phyloP scores from a whole-genome alignment of 2,329 filamentous ascomycete species.

The Albophoma yamanashiensis region DNA sequence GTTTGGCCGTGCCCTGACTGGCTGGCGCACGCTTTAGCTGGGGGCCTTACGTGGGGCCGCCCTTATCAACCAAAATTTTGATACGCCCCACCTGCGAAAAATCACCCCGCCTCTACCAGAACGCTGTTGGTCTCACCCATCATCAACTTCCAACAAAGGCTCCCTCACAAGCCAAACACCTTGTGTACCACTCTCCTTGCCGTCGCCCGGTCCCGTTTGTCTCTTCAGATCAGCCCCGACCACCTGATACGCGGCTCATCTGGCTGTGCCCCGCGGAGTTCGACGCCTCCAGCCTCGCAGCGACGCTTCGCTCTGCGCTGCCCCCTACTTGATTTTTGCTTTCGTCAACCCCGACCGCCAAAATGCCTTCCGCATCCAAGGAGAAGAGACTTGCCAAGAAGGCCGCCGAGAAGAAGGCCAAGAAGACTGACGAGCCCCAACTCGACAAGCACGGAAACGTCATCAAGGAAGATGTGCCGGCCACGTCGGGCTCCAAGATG shows the following conservation, averaged over 20 bases:
- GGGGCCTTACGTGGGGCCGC: slow-evolving; percentile 19
- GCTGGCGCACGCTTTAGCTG: slow-evolving; percentile 21
- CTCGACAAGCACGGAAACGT: slow-evolving; percentile 53
- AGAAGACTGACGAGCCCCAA: slow-evolving; percentile 62
- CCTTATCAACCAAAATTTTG: slow-evolving; percentile 22
- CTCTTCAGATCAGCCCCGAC: neutral
- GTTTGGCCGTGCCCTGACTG: slow-evolving; percentile 1
- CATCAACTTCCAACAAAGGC: slow-evolving; percentile 7
- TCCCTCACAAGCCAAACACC: slow-evolving; percentile 1
- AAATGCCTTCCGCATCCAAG: slow-evolving; percentile 60
- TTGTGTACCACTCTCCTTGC: neutral
- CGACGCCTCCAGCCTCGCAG: neutral
- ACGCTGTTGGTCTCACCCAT: slow-evolving; percentile 6
- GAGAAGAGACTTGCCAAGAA: slow-evolving; percentile 63
- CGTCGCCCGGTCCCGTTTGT: neutral
- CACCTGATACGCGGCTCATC: neutral
- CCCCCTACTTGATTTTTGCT: neutral
- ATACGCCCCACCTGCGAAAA: slow-evolving; percentile 26
- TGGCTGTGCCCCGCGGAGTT: neutral
- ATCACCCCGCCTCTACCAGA: slow-evolving; percentile 25
- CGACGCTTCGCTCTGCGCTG: neutral
- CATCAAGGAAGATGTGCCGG: slow-evolving; percentile 49
- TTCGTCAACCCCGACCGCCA: slow-evolving; percentile 19
- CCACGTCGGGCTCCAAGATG: slow-evolving; percentile 61
- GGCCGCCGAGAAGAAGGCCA: slow-evolving; percentile 59